Evolutionary conservation across 2,329 filamentous ascomycete genomes (phyloP), one percentile per base, ranked within the genome.

Genomic region (Chaetomium olivaceum): DNA sequence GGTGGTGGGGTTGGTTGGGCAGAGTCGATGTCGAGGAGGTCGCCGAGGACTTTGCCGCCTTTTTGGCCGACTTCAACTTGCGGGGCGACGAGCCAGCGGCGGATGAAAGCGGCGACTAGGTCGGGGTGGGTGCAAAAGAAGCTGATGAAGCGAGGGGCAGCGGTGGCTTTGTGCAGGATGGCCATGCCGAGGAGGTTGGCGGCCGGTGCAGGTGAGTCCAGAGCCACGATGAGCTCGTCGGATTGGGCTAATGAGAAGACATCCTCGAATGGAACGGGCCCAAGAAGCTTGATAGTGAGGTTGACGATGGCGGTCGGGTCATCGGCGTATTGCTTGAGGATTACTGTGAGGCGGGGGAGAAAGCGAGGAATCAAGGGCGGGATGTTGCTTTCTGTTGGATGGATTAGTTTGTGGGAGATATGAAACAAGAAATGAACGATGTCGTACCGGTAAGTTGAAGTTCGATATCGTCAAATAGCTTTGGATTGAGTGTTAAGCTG

Each of bases 391-490:
- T 85, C 85, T 85, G 61, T 48, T 9, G 1, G 3, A 14, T 9
- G 3, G 6, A 8, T 54, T 19, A 54, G 51, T 3, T 25, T 57
- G 3, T 23, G 8, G 33, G n/a, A 11, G 5, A 16, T 43, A 43
- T 5, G 16, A 43, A 43, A 16, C 36, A 16, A 16, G 3, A 39
- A 16, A 12, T n/a, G 21, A 7, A 11, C n/a, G 2, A 5, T 2
- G 29, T 6, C n/a, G 1, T 55, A 83, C 85, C 82, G 51, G 80
- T 87, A 19, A 89, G 77, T 71, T 88, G 85, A 4, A 88, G 80
- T 70, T 85, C 82, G 54, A 88, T 81, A 71, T 86, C 77, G 71
- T 88, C 86, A 65, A 89, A 83, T 2, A 88, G 77, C 69, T 82
- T 82, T 12, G 76, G 75, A 66, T 83, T 75, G 43, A 85, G 76